phyloP scores from a whole-genome alignment of 441 rosid genomes.

The Adansonia madagascariensis region DNA sequence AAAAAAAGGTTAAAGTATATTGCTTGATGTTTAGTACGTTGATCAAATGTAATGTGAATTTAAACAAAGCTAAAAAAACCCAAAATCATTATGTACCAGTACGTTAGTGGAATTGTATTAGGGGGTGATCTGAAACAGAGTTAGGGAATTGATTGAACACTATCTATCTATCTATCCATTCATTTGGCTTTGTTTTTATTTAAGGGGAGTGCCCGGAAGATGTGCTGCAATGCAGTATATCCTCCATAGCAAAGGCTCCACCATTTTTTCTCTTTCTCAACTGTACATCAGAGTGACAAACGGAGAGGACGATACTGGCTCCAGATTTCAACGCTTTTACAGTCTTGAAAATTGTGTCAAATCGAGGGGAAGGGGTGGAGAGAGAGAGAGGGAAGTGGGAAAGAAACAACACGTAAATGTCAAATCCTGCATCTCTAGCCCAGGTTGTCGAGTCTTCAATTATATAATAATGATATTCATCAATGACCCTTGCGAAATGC shows the following conservation, averaged over 20 bases:
- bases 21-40: not conserved
- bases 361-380: slow-evolving; percentile 20
- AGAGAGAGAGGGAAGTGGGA: slow-evolving; percentile 25
- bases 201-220: slow-evolving; percentile 68
- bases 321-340: slow-evolving; percentile 70
- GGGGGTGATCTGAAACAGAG: not conserved
- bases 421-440: slow-evolving; percentile 52
- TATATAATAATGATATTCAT: not conserved
- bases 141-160: not conserved
- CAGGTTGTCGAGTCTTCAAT: slow-evolving; percentile 37
- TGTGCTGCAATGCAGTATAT: slow-evolving; percentile 58
- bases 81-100: not conserved
- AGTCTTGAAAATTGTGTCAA: slow-evolving; percentile 62
- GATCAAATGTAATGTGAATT: not conserved
- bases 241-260: not conserved
- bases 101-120: not conserved
- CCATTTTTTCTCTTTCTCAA: slow-evolving; percentile 29
- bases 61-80: not conserved
- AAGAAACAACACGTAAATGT: slow-evolving; percentile 67
- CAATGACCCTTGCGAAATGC: not conserved
- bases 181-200: slow-evolving; percentile 17
- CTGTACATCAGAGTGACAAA: slow-evolving; percentile 79
- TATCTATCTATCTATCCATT: not conserved
- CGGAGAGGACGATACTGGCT: slow-evolving; percentile 90
- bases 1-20: not conserved